phyloP scores from a whole-genome alignment of 768 basidiomycete genomes.

The Suillus hirtellus region DNA sequence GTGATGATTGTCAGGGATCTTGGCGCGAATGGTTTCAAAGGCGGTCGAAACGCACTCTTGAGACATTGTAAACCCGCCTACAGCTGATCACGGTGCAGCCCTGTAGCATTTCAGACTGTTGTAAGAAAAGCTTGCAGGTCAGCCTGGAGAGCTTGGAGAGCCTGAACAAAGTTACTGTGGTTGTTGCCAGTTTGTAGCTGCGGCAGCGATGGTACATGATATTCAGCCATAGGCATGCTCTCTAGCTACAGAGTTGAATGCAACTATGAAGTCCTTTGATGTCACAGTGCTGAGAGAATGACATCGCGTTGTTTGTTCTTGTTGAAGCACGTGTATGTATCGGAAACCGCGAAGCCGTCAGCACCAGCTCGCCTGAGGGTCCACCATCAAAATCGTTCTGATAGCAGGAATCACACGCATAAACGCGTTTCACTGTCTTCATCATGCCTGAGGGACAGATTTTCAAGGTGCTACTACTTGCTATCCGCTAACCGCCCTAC shows the following conservation, averaged over 20 bases:
- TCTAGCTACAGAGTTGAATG: background rate
- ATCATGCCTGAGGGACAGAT: slow-evolving; percentile 82
- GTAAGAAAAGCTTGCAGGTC: background rate
- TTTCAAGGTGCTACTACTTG: slow-evolving; percentile 65
- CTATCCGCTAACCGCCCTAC: background rate
- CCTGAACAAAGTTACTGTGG: background rate
- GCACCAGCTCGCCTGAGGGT: slow-evolving; percentile 18
- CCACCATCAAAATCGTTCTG: slow-evolving; percentile 16
- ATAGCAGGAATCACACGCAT: slow-evolving; percentile 10
- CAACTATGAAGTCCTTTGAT: background rate
- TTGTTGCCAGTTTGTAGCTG: background rate
- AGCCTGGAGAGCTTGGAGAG: background rate
- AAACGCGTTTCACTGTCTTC: slow-evolving; percentile 14
- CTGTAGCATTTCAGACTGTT: background rate
- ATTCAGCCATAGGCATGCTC: background rate
- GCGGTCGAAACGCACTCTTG: background rate
- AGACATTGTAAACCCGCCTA: background rate
- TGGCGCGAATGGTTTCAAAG: background rate
- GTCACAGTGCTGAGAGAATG: background rate
- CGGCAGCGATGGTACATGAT: background rate
- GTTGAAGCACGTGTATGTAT: slow-evolving; percentile 39
- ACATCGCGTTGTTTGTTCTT: slow-evolving; percentile 41
- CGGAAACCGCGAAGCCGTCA: slow-evolving; percentile 16
- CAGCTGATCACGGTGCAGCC: background rate
- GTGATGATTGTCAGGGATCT: background rate